Evolutionary conservation across 192 early-diverging fungal genomes (phyloP).

Genomic region (Haplosporangium gracile): DNA sequence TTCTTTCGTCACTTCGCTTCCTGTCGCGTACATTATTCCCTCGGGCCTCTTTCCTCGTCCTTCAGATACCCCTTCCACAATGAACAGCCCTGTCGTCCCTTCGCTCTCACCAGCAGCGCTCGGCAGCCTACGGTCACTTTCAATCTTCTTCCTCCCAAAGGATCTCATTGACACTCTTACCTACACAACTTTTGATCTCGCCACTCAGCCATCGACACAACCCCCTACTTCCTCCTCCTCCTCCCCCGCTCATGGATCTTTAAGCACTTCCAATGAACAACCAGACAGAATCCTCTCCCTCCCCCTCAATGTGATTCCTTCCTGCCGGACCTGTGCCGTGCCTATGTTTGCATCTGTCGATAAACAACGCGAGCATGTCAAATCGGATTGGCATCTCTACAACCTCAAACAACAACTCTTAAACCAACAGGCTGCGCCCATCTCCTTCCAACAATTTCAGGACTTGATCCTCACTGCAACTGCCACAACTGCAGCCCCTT

Average conservation of each 20-base stretch:
- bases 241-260: not conserved
- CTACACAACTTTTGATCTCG: not conserved
- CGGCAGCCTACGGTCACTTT: constrained; percentile 9
- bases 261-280: not conserved
- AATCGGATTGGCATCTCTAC: constrained; percentile 65
- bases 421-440: constrained; percentile 26
- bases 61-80: not conserved
- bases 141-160: constrained; percentile 22
- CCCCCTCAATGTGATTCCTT: constrained; percentile 3
- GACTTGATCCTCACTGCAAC: constrained; percentile 45
- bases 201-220: not conserved
- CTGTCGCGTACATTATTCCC: not conserved
- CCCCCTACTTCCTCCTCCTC: not conserved
- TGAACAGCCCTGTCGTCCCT: not conserved
- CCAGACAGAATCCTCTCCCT: not conserved
- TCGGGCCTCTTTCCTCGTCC: not conserved
- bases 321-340: constrained; percentile 55
- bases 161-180: constrained; percentile 1
- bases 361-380: constrained; percentile 59
- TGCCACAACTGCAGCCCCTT: constrained; percentile 32
- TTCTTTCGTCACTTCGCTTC: not conserved
- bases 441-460: constrained; percentile 57
- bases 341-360: constrained; percentile 21
- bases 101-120: not conserved
- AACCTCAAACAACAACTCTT: constrained; percentile 61